These are phyloP conservation scores for Pelargonium citronellum DNA, from an alignment of 441 rosid genomes.

Conservation along the genomic window DNA sequence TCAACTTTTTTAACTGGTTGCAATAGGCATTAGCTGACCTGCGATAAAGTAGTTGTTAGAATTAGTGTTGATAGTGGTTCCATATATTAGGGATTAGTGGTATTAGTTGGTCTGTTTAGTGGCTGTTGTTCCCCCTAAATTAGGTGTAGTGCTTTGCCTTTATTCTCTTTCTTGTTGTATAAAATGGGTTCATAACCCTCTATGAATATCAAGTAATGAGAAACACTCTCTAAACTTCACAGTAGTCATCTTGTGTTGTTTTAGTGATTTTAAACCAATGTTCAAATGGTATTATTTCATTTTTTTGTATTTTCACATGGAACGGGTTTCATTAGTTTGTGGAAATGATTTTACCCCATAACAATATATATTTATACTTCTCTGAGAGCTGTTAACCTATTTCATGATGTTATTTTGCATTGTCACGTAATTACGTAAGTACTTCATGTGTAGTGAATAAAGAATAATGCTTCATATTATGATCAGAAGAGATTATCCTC, in stretches of 20 bases:
- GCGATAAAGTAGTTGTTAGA: conserved; percentile 3
- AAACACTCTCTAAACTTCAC: no score
- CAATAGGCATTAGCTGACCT: conserved; percentile 2
- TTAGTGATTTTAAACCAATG: conserved; percentile 1
- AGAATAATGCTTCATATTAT: neutral
- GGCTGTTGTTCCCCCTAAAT: no score
- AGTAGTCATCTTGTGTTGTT: neutral
- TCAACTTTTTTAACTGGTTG: conserved; percentile 15
- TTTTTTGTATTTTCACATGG: neutral
- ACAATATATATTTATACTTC: neutral
- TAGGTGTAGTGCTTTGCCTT: no score
- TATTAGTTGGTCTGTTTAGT: no score
- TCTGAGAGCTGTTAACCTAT: neutral
- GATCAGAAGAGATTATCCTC: neutral
- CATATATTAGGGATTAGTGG: no score
- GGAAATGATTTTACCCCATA: neutral
- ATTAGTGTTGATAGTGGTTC: no score
- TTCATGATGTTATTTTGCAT: neutral
- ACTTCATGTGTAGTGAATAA: neutral
- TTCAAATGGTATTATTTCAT: neutral
- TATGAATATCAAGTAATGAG: no score
- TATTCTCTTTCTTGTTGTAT: no score
- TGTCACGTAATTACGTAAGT: no score
- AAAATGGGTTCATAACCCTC: no score
- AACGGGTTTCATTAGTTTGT: neutral